These are phyloP conservation scores for Cladosporium colombiae DNA, from an alignment of 2,329 filamentous ascomycete genomes.

Conservation along the genomic window DNA sequence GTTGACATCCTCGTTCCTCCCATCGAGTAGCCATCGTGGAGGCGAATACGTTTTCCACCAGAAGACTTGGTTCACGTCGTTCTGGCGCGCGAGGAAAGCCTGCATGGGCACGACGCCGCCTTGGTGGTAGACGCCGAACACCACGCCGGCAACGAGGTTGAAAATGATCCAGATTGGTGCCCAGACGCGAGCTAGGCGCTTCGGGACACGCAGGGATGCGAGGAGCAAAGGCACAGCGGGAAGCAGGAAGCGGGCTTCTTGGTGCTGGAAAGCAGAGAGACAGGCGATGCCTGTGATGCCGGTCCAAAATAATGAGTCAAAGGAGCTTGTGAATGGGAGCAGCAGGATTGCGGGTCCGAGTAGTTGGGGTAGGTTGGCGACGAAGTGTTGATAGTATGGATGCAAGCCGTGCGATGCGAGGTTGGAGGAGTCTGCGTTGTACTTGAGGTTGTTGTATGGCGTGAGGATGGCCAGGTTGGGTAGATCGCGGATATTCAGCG, in stretches of 20 bases:
- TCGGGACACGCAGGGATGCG: conserved; percentile 69
- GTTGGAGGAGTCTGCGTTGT: conserved; percentile 52
- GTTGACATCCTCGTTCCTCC: conserved; percentile 69
- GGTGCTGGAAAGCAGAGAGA: conserved; percentile 74
- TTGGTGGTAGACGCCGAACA: conserved; percentile 84
- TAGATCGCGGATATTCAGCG: conserved; percentile 67
- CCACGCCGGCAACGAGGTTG: conserved; percentile 65
- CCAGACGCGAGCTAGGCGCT: conserved; percentile 53
- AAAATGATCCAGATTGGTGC: conserved; percentile 66
- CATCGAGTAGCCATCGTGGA: conserved; percentile 76
- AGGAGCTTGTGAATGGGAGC: conserved; percentile 51
- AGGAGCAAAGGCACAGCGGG: conserved; percentile 76
- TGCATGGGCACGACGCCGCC: conserved; percentile 76
- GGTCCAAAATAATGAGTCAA: conserved; percentile 67
- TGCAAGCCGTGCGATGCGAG: conserved; percentile 56
- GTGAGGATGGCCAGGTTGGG: conserved; percentile 56
- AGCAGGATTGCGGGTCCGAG: conserved; percentile 54
- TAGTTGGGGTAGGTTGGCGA: conserved; percentile 54
- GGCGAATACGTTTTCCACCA: conserved; percentile 90
- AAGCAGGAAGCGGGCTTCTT: conserved; percentile 76
- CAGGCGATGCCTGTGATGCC: conserved; percentile 70
- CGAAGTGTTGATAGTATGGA: conserved; percentile 54
- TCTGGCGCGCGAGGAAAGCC: conserved; percentile 70
- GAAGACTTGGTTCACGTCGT: conserved; percentile 65
- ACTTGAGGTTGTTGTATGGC: conserved; percentile 55